Evolutionary conservation across 352 stramenopile species (phyloP), one percentile per base, ranked within the genome.

Genomic region (Peronospora destructor): DNA sequence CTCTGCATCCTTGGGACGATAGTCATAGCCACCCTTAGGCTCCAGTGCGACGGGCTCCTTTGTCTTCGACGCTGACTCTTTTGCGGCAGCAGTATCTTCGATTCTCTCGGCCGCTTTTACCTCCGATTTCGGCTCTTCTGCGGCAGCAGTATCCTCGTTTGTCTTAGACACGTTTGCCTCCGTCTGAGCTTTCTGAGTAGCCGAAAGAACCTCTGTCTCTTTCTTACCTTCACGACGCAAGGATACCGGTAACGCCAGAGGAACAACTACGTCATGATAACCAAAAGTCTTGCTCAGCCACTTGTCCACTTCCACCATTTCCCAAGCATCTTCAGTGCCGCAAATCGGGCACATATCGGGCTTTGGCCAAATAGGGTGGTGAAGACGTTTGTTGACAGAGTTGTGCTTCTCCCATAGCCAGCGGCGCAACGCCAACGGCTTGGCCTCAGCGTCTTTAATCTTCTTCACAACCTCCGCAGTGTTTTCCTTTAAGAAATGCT

Each of bases 381-480:
- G 66, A 25, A 90, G 62, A 3, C 82, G 75, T 50, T 73, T 85
- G 66, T 93, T 93, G 10, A 91, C 82, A 9, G 67, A 71, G 53
- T 93, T 93, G 73, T 93, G 82, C 62, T 83, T 82, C 48, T 84
- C 64, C 82, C 82, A 93, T 23, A 92, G 66, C 82, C 82, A 93
- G 19, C 76, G 66, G 61, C 82, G 79, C 34, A 91, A 47, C 33
- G 66, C 72, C 14, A 73, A 50, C 2, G 77, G 64, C 39, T 91
- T 91, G 56, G 87, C 76, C 25, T 76, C 56, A n/a, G 71, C 77
- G 7, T 72, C 60, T n/a, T 64, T 47, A 28, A 91, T 73, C 41
- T 67, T 67, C 49, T 87, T 76, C 6, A 91, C 73, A 29, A 62
- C 59, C 32, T 87, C 77, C 0, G 89, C 46, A 21, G 69, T 85